These are phyloP conservation scores for Lanmaoa pseudosensibilis DNA, from an alignment of 768 basidiomycete species.

Conservation along the genomic window DNA sequence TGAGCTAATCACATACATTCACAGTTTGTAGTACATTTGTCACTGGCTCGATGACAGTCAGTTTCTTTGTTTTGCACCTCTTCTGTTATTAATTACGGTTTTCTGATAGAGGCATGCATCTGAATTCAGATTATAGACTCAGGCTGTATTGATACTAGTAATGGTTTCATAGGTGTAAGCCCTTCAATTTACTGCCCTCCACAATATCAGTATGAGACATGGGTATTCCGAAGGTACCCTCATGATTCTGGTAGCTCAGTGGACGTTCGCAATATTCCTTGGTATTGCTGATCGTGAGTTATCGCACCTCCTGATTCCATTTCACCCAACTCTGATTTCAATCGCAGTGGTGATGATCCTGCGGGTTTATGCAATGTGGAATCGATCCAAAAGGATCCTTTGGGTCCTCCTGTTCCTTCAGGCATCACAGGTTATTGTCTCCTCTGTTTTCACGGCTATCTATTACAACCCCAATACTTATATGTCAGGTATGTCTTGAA, in stretches of 20 bases:
- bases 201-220: neutral
- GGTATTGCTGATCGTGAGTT: neutral
- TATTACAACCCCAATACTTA: neutral
- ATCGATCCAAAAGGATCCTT: too few species aligned
- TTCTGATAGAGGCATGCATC: neutral
- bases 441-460: neutral
- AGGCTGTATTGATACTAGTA: neutral
- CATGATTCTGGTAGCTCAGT: neutral
- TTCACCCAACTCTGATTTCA: neutral
- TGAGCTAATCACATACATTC: neutral
- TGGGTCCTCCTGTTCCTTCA: neutral
- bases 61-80: neutral
- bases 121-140: neutral
- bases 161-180: conserved; percentile 9
- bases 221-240: neutral
- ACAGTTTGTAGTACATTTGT: neutral
- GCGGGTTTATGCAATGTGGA: neutral
- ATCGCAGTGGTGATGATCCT: neutral
- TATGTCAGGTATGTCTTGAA: neutral
- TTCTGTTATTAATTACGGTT: neutral
- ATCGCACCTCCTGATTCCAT: neutral
- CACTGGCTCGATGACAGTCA: neutral
- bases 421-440: neutral
- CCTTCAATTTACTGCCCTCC: neutral
- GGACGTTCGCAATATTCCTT: neutral